phyloP scores from a whole-genome alignment of 78 protist genomes.

The slime mould (Dictyostelium discoideum) region DNA sequence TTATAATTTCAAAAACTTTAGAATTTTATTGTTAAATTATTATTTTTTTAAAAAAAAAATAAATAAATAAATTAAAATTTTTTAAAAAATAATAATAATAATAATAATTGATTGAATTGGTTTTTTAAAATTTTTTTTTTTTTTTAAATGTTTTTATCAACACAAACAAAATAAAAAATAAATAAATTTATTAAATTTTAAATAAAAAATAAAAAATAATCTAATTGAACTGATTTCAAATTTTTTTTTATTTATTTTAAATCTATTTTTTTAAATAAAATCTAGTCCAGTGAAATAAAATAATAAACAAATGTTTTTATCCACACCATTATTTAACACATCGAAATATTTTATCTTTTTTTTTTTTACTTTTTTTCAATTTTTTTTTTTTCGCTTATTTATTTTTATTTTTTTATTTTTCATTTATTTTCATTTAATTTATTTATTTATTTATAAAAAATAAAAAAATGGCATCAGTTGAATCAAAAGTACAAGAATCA shows the following conservation, averaged over 20 bases:
- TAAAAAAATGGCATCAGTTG: not conserved
- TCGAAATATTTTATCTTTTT: too few species aligned
- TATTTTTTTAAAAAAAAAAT: not conserved
- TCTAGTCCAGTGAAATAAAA: too few species aligned
- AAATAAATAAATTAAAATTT: not conserved
- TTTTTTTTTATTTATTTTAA: too few species aligned
- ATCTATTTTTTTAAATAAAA: too few species aligned
- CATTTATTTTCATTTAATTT: not conserved
- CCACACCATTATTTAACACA: too few species aligned
- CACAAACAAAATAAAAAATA: too few species aligned
- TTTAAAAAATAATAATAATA: not conserved
- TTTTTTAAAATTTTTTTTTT: not conserved
- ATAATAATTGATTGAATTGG: not conserved
- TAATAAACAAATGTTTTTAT: not conserved
- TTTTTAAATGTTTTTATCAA: too few species aligned
- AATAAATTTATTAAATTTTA: too few species aligned
- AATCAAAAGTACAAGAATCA: not conserved
- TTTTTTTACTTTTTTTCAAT: not conserved
- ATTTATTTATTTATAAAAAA: too few species aligned
- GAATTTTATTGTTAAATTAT: constrained; percentile 17
- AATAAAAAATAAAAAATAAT: too few species aligned
- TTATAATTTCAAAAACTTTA: constrained; percentile 51
- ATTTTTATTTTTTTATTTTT: not conserved
- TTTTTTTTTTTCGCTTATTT: not conserved
- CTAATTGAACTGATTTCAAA: too few species aligned